These are phyloP conservation scores for Verticillium albo-atrum DNA, from an alignment of 2,329 filamentous ascomycete genomes.

Conservation along the genomic window DNA sequence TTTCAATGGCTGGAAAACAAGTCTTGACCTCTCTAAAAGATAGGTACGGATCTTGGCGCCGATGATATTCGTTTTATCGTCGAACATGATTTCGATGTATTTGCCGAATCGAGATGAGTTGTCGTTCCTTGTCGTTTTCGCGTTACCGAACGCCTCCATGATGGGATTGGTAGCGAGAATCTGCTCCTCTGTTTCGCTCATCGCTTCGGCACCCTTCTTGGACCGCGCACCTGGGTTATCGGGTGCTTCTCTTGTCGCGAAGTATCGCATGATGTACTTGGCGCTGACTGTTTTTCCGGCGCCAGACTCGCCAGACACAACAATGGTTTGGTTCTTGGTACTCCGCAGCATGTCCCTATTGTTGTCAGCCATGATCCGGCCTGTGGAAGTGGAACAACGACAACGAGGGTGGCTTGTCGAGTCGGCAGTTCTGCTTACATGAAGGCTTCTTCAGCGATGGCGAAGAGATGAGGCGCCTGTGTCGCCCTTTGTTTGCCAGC, in stretches of 20 bases:
- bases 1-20: conserved; percentile 96
- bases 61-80: conserved; percentile 91
- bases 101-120: conserved; percentile 99
- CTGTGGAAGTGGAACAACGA: background rate
- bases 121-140: conserved; percentile 98
- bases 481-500: conserved; percentile 94
- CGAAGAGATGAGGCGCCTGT: conserved; percentile 95
- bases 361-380: conserved; percentile 28
- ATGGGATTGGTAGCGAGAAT: conserved; percentile 98
- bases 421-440: conserved; percentile 57
- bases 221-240: conserved; percentile 75
- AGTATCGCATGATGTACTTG: conserved; percentile 99
- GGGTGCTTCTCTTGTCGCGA: conserved; percentile 92
- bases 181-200: conserved; percentile 98
- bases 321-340: conserved; percentile 93
- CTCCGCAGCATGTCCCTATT: conserved; percentile 92
- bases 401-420: background rate
- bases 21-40: conserved; percentile 85
- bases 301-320: conserved; percentile 98
- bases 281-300: conserved; percentile 98
- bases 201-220: conserved; percentile 71
- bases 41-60: conserved; percentile 97
- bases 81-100: conserved; percentile 99
- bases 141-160: conserved; percentile 99
- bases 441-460: conserved; percentile 97